Conservation (phyloP, 225 moss, liverwort and hornwort genomes). For the Polytrichum formosum region DNA sequence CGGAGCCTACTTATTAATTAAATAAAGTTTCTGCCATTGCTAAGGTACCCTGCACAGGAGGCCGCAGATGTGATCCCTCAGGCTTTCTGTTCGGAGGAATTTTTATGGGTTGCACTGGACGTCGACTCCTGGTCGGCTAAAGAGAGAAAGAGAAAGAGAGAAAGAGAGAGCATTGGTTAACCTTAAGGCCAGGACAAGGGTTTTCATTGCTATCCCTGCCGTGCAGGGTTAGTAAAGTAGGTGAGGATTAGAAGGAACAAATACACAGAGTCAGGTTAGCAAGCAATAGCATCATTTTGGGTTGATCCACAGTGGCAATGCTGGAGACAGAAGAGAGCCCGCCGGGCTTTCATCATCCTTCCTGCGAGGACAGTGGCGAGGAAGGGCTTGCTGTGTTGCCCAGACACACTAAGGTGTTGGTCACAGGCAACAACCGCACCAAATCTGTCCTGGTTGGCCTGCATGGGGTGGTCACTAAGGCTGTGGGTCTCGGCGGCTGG, state of each 20-base stretch:
- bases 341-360: conserved; percentile 48
- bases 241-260: background rate
- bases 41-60: too few species aligned
- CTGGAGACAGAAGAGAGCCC: conserved; percentile 64
- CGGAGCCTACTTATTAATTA: too few species aligned
- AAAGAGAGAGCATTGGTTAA: too few species aligned
- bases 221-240: conserved; percentile 10
- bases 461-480: conserved; percentile 66
- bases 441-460: conserved; percentile 67
- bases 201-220: background rate
- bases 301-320: conserved; percentile 39
- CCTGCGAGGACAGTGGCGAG: conserved; percentile 58
- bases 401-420: conserved; percentile 56
- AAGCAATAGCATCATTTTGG: background rate
- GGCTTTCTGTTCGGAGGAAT: too few species aligned
- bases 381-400: conserved; percentile 63
- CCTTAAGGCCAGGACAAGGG: conserved; percentile 18
- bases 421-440: conserved; percentile 68
- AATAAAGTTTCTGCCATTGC: too few species aligned
- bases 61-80: too few species aligned
- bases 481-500: conserved; percentile 67
- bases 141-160: too few species aligned
- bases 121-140: too few species aligned
- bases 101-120: too few species aligned
- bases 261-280: background rate